These are phyloP conservation scores for Ganoderma sp. DNA, from an alignment of 1,284 basidiomycete genomes.

Conservation along the genomic window DNA sequence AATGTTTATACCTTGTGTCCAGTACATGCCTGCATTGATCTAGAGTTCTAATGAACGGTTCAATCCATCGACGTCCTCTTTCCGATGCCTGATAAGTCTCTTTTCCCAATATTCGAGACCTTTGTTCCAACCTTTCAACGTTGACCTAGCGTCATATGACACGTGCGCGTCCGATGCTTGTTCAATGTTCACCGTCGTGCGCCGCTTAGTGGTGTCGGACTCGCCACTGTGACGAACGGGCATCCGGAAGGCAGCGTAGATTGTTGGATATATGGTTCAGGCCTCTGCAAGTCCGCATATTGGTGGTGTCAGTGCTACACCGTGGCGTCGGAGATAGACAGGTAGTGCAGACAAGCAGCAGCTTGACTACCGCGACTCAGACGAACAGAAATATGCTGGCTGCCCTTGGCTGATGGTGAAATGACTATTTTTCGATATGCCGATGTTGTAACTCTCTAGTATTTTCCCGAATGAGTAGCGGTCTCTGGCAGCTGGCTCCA, in stretches of 20 bases:
- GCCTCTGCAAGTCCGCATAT: conserved; percentile 47
- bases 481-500: neutral
- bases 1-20: too few relatives aligned
- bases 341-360: conserved; percentile 56
- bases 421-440: neutral
- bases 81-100: too few relatives aligned
- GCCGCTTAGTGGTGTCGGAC: too few relatives aligned
- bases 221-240: too few relatives aligned
- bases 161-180: too few relatives aligned
- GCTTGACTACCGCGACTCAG: conserved; percentile 50
- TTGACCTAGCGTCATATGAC: too few relatives aligned
- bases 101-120: too few relatives aligned
- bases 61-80: too few relatives aligned
- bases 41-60: too few relatives aligned
- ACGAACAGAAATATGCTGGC: conserved; percentile 56
- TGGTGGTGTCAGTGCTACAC: conserved; percentile 58
- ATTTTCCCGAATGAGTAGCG: neutral
- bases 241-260: conserved; percentile 32
- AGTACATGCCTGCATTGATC: too few relatives aligned
- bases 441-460: neutral
- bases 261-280: conserved; percentile 45
- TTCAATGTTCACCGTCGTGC: too few relatives aligned
- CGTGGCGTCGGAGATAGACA: conserved; percentile 58
- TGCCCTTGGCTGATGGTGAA: conserved; percentile 48
- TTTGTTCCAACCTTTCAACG: too few relatives aligned